Conservation (phyloP, 2,329 filamentous ascomycete genomes). For the Trichoderma guizhouense region DNA sequence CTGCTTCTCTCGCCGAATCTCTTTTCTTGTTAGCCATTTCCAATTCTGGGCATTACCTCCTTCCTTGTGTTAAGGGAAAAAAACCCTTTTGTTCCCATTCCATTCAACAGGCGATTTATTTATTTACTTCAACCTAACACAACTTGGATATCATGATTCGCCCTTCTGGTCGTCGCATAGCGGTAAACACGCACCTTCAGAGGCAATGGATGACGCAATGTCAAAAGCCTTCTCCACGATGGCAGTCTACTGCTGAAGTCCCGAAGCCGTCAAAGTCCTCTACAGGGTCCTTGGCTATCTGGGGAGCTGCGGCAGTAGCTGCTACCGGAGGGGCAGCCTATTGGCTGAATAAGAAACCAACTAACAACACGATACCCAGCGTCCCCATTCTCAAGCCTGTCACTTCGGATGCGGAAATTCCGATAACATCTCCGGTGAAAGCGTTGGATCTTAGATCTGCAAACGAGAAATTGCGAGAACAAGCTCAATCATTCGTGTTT, state of each 20-base stretch:
- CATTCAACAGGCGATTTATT: background rate
- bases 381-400: conserved; percentile 13
- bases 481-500: conserved; percentile 32
- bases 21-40: background rate
- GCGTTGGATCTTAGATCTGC: conserved; percentile 28
- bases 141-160: background rate
- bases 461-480: conserved; percentile 31
- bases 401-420: conserved; percentile 24
- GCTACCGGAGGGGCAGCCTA: background rate
- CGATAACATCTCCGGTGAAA: conserved; percentile 29
- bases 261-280: background rate
- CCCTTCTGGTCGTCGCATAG: background rate
- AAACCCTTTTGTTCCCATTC: background rate
- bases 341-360: background rate
- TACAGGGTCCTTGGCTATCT: background rate
- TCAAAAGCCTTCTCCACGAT: background rate
- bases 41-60: background rate
- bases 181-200: background rate
- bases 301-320: background rate
- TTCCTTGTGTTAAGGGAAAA: background rate
- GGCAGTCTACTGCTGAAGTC: background rate
- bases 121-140: background rate
- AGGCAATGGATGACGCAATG: background rate
- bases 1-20: background rate
- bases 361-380: background rate